Evolutionary conservation across 495 filamentous ascomycete species (phyloP), one percentile per base, ranked within the genome.

Genomic region (Staphylotrichum longicolle): DNA sequence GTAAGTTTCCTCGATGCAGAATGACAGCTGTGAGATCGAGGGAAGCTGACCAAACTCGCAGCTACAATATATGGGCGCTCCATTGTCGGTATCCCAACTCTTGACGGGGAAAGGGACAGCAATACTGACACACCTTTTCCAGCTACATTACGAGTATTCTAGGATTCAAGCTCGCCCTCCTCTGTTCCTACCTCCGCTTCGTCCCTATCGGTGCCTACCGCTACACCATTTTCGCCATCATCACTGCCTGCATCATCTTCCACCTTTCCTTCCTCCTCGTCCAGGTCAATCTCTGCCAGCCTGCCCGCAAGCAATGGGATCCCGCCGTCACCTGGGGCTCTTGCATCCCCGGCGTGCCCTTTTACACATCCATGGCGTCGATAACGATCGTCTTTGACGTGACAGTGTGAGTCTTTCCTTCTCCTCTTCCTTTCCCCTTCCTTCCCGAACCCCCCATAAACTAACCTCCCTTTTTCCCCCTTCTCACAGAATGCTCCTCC

Each of bases 121-220:
- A 41, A 5, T 27, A 45, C 49, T 65, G 32, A 63, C 56, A 39
- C 51, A 44, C n/a, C 14, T 15, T 27, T 15, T 33, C n/a, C 32
- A 77, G 74, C 44, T 80, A 80, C 53, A 74, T 78, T 53, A 58
- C 68, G 7, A 72, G 73, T 42, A 73, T 83, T 15, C 72, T 84
- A 33, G 77, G 77, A 5, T 85, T 84, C 70, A 85, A 85, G 58
- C 66, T 81, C 15, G 76, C 78, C 41, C 66, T 84, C 12, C 66
- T 84, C 12, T 59, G 75, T 15, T 80, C 77, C 5, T 84, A 84
- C 59, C 66, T 80, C 6, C 78, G 82, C 35, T 80, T 83, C 55
- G 72, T 77, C 1, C 77, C 80, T 7, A 68, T 75, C 34, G 70
- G 73, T 15, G 49, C 58, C 27, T 82, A 82, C 65, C 70, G 74